phyloP scores from a whole-genome alignment of 352 stramenopile genomes.

The Globisporangium radiosum region DNA sequence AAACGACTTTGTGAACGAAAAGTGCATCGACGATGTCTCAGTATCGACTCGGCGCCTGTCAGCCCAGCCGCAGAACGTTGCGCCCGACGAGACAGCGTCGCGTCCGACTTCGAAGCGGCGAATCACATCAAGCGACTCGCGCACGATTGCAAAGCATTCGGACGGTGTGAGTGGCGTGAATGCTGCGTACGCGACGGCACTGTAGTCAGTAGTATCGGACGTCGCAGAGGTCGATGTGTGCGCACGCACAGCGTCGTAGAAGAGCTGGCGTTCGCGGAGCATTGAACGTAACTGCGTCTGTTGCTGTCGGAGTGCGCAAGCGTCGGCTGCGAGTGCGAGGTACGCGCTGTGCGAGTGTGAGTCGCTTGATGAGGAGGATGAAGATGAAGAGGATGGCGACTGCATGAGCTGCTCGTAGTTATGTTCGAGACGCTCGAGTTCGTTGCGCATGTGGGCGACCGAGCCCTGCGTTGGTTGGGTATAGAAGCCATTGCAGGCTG shows the following conservation, averaged over 20 bases:
- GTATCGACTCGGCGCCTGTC: slow-evolving; percentile 42
- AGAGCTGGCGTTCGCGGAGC: slow-evolving; percentile 50
- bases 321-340: slow-evolving; percentile 33
- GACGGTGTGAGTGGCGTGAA: slow-evolving; percentile 22
- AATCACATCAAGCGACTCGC: slow-evolving; percentile 50
- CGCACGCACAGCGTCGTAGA: slow-evolving; percentile 27
- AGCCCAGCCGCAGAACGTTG: slow-evolving; percentile 52
- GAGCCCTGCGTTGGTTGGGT: slow-evolving; percentile 19
- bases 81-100: slow-evolving; percentile 41
- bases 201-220: neutral
- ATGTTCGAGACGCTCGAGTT: slow-evolving; percentile 40
- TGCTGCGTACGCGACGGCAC: slow-evolving; percentile 21
- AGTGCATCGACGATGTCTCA: slow-evolving; percentile 40
- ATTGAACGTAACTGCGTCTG: slow-evolving; percentile 41
- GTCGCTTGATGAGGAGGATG: neutral
- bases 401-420: slow-evolving; percentile 33
- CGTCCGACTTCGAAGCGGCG: slow-evolving; percentile 33
- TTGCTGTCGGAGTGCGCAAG: slow-evolving; percentile 35
- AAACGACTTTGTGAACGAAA: slow-evolving; percentile 54
- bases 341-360: slow-evolving; percentile 18
- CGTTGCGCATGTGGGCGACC: slow-evolving; percentile 41
- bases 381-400: slow-evolving; percentile 1
- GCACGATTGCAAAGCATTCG: slow-evolving; percentile 44
- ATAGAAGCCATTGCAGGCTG: neutral
- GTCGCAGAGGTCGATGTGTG: no score